These are phyloP conservation scores for Calvatia gigantea DNA, from an alignment of 768 basidiomycete genomes.

Conservation along the genomic window DNA sequence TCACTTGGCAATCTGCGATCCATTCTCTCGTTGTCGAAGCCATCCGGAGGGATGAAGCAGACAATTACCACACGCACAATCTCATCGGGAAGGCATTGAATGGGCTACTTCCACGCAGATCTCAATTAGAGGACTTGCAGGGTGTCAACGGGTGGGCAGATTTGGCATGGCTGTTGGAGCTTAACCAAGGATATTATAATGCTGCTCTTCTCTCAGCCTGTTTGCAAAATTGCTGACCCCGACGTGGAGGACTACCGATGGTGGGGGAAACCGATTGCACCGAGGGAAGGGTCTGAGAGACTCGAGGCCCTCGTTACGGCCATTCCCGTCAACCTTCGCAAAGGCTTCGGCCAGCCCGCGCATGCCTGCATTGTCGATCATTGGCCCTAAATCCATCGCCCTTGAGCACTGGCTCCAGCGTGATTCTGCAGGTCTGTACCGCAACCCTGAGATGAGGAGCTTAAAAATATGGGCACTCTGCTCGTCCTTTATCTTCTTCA, in stretches of 20 bases:
- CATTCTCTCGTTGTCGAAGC: slow-evolving; percentile 22
- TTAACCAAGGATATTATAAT: slow-evolving; percentile 25
- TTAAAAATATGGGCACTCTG: not conserved
- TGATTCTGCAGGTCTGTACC: slow-evolving; percentile 1
- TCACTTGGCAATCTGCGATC: slow-evolving; percentile 20
- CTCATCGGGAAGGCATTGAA: slow-evolving; percentile 22
- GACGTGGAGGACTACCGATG: slow-evolving; percentile 8
- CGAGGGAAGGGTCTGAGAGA: slow-evolving; percentile 9
- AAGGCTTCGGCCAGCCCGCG: not conserved
- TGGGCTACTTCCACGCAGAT: slow-evolving; percentile 20
- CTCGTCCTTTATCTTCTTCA: not conserved
- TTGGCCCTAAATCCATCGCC: slow-evolving; percentile 8
- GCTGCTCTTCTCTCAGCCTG: slow-evolving; percentile 21
- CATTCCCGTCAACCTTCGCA: slow-evolving; percentile 2
- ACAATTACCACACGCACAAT: slow-evolving; percentile 14
- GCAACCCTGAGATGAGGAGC: not conserved
- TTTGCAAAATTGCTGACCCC: slow-evolving; percentile 15
- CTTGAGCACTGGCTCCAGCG: slow-evolving; percentile 12
- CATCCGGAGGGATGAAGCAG: slow-evolving; percentile 19
- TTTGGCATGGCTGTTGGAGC: slow-evolving; percentile 23
- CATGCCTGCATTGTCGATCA: slow-evolving; percentile 12
- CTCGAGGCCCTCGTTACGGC: slow-evolving; percentile 8
- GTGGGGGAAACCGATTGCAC: slow-evolving; percentile 12
- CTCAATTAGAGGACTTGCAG: slow-evolving; percentile 13
- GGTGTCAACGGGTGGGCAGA: slow-evolving; percentile 21